These are phyloP conservation scores for Seiridium cupressi DNA, from an alignment of 2,329 filamentous ascomycete species.

Conservation along the genomic window DNA sequence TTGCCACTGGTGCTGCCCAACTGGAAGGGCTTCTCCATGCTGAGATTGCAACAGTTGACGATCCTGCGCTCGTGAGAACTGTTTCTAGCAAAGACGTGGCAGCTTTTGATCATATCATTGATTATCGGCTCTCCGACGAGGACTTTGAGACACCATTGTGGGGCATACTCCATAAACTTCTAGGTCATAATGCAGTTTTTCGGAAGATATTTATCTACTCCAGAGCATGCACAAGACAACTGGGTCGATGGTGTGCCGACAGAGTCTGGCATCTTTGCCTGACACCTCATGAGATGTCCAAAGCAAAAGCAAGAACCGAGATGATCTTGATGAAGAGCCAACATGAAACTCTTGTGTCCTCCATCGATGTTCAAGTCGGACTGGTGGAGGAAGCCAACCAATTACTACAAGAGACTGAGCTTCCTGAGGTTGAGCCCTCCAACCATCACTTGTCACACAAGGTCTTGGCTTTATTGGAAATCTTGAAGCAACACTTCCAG, in stretches of 20 bases:
- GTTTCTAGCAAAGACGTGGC: slow-evolving; percentile 17
- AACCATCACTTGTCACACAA: slow-evolving; percentile 65
- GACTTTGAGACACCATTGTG: slow-evolving; percentile 66
- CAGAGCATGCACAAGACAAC: slow-evolving; percentile 56
- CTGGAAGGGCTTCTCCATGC: slow-evolving; percentile 78
- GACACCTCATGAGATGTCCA: slow-evolving; percentile 58
- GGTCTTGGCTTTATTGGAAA: slow-evolving; percentile 59
- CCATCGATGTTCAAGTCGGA: slow-evolving; percentile 19
- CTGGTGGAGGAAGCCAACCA: slow-evolving; percentile 57
- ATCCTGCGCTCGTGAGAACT: slow-evolving; percentile 55
- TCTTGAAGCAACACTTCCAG: slow-evolving; percentile 63
- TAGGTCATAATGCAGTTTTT: slow-evolving; percentile 46
- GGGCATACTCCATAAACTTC: slow-evolving; percentile 46
- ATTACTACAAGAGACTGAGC: slow-evolving; percentile 51
- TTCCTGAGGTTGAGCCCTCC: slow-evolving; percentile 32
- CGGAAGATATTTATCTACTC: slow-evolving; percentile 58
- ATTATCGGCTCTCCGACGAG: slow-evolving; percentile 46
- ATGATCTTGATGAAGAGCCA: slow-evolving; percentile 31
- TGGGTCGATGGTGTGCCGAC: slow-evolving; percentile 86
- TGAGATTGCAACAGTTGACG: slow-evolving; percentile 72
- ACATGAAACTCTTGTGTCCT: slow-evolving; percentile 18
- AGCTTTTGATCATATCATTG: slow-evolving; percentile 49
- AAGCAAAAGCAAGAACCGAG: slow-evolving; percentile 57
- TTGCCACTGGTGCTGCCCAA: slow-evolving; percentile 66
- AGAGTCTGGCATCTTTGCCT: slow-evolving; percentile 74